Evolutionary conservation across 441 rosid genomes (phyloP), one percentile per base, ranked within the genome.

Genomic region (Geranium incanum): DNA sequence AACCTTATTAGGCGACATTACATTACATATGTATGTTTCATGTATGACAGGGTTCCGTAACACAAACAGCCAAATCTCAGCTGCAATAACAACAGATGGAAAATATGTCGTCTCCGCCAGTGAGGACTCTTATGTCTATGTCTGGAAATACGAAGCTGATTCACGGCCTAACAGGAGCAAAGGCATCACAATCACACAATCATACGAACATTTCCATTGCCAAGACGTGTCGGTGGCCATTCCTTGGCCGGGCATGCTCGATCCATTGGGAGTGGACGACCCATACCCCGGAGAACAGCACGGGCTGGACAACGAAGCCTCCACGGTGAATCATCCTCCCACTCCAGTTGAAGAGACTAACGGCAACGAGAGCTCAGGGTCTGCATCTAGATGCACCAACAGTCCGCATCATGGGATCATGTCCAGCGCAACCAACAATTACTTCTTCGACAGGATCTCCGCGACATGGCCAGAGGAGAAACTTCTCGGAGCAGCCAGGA

Each of bases 401-500:
- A 84, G 95, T 76, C 91, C 92, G 2, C 84, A 84, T 2, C 85
- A 91, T 33, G 98, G 97, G 41, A 92, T 85, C 55, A 88, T 92
- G 66, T 95, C 95, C 4, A 88, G 95, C 68, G 96, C 90, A 63
- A 86, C 98, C 66, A 87, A 91, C 74, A 81, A 87, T 37, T 91
- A 91, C 79, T 92, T 89, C 85, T 92, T 86, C 45, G 98, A 95
- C 76, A 88, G 98, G 77, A 89, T 89, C 67, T 87, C 95, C 5
- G 88, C 96, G 9, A 91, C 97, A 6, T 91, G 98, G 99, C 98
- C 96, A 0, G 99, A 92, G 80, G 99, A 95, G 70, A 95, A 86
- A 67, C 92, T 91, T 57, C 65, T 71, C 23, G 12, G 75, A 70
- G 82, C 89, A 13, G 81, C 87, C 12, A 85, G 81, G 81, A 84